Evolutionary conservation across 169 alveolate species (phyloP), one percentile per base, ranked within the genome.

Genomic region (Ichthyophthirius multifiliis): DNA sequence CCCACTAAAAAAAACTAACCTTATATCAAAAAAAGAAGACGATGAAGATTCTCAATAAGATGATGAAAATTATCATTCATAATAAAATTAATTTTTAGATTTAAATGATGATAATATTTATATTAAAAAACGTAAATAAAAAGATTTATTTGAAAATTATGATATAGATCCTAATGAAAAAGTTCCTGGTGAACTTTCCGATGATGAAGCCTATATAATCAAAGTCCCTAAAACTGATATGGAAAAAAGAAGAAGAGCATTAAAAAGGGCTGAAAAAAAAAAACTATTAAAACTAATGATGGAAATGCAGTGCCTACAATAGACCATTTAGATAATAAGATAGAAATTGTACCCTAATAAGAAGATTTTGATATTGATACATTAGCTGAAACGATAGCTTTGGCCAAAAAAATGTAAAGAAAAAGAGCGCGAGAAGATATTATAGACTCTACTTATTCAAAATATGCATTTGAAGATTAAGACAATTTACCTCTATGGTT

Each of bases 401-500:
- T 94, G 35, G 97, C 96, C 0, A 94, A 87, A 74, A 89, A 89
- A 64, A 92, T 94, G 96, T 65, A 92, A 34, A 84, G 97, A 75
- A 94, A 94, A 85, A 92, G 93, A 75, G 83, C 90, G 5, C 73
- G 96, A 73, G 71, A 88, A 44, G 89, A 91, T 45, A 89, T 94
- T 55, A 82, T 94, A 44, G 93, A 94, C 75, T 65, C 89, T 32
- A 84, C 94, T 39, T 94, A 90, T 75, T 92, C 89, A 65, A 78
- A 95, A 84, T 92, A 90, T 73, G 92, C 94, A 15, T 87, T 83
- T 76, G 96, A 94, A 65, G 96, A 94, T 65, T 81, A 88, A 27
- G 90, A 75, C 16, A 93, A 83, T 31, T 89, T 98, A 13, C 99
- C 99, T 43, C 84, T 91, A 20, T 98, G 99, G 99, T 99, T 99